Percentiles rank a stretch among this genome's conserved stretches.
These are phyloP conservation scores for Aurifilum marmelostoma DNA, from an alignment of 2,329 filamentous ascomycete genomes.

Conservation along the genomic window DNA sequence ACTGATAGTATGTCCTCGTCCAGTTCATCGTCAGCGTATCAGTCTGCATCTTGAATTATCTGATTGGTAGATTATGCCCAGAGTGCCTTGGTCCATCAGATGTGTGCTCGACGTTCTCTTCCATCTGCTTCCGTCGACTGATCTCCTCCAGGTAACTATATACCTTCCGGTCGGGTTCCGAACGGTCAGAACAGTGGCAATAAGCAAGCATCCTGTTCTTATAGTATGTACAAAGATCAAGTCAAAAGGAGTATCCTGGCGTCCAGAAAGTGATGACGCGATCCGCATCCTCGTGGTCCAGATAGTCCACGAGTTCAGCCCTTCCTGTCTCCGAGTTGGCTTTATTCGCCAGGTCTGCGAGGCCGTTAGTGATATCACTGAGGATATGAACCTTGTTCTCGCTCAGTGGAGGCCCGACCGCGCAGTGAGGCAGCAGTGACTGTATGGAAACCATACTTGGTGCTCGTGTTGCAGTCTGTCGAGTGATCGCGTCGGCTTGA, in stretches of 20 bases:
- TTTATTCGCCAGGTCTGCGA: constrained; percentile 38
- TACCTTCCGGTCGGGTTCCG: not conserved
- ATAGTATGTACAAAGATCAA: not conserved
- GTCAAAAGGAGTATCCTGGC: constrained; percentile 24
- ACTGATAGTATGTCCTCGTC: not conserved
- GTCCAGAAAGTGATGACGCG: constrained; percentile 32
- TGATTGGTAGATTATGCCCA: not conserved
- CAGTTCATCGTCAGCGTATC: not conserved
- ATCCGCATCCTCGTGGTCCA: constrained; percentile 36
- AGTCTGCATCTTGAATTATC: not conserved
- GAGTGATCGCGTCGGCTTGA: constrained; percentile 34
- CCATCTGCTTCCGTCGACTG: not conserved
- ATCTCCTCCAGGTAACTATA: no score
- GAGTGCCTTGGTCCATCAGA: not conserved
- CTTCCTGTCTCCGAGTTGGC: constrained; percentile 32
- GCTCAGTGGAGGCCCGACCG: constrained; percentile 34
- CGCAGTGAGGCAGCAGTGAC: constrained; percentile 41
- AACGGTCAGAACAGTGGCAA: not conserved
- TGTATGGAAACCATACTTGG: constrained; percentile 25
- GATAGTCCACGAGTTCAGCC: constrained; percentile 32
- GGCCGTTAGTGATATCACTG: constrained; percentile 37
- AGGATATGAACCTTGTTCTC: constrained; percentile 40
- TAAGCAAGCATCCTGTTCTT: not conserved
- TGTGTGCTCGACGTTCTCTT: not conserved
- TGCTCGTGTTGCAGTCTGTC: not conserved